Percentiles rank a stretch among this genome's conserved stretches.
These are phyloP conservation scores for Vachellia pachyceras DNA, from an alignment of 306 rosid species.

Conservation along the genomic window DNA sequence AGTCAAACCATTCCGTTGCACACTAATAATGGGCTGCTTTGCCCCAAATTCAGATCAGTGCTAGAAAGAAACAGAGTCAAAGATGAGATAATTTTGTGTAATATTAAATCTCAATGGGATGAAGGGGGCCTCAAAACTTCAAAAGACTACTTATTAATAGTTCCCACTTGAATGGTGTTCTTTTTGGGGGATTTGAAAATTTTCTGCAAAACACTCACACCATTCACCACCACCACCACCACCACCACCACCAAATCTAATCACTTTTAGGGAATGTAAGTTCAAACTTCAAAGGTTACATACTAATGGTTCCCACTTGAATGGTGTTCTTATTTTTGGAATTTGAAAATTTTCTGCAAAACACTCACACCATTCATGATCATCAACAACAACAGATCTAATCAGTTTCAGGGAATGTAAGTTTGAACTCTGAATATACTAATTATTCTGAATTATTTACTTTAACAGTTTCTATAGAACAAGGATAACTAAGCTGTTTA, in stretches of 20 bases:
- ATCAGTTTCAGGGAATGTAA: neutral
- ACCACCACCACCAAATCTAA: neutral
- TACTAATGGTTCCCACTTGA: conserved; percentile 2
- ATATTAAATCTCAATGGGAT: neutral
- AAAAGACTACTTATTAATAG: neutral
- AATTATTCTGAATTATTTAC: neutral
- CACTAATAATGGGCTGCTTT: conserved; percentile 13
- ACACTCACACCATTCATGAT: conserved; percentile 6
- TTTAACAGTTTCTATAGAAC: neutral
- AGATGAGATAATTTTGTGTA: conserved; percentile 29
- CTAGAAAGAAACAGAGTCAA: conserved; percentile 12
- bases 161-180: conserved; percentile 13
- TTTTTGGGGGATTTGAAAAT: neutral
- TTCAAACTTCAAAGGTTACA: neutral
- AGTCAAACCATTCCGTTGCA: conserved; percentile 26
- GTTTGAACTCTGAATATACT: neutral
- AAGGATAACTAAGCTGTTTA: conserved; percentile 17
- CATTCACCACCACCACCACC: neutral
- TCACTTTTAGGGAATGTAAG: neutral
- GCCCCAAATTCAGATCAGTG: neutral
- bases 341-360: neutral
- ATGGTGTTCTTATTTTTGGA: neutral
- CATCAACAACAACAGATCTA: neutral
- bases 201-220: neutral
- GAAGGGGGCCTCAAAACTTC: neutral